These are phyloP conservation scores for Plantago lanceolata DNA, from an alignment of 305 asterid species.

Conservation along the genomic window DNA sequence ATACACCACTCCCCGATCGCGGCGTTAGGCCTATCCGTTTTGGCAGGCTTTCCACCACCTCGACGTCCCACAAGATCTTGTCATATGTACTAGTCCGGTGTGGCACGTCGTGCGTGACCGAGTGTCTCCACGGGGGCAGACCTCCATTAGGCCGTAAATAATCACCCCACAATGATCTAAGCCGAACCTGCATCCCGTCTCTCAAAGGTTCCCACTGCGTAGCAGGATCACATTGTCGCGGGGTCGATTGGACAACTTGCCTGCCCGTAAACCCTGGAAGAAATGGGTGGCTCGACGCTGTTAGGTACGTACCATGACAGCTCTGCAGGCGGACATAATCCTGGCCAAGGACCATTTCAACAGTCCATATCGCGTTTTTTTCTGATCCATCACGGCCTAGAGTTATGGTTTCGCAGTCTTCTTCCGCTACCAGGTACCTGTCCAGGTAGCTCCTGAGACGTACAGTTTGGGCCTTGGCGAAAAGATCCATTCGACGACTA, in stretches of 20 bases:
- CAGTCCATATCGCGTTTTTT: conserved; percentile 46
- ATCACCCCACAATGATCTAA: conserved; percentile 54
- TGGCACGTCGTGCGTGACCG: conserved; percentile 51
- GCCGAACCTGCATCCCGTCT: conserved; percentile 56
- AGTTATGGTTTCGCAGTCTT: conserved; percentile 40
- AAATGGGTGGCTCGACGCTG: conserved; percentile 54
- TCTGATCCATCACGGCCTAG: conserved; percentile 42
- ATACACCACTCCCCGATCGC: conserved; percentile 17
- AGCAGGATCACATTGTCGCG: conserved; percentile 39
- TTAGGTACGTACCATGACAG: conserved; percentile 58
- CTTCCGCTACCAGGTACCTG: conserved; percentile 60
- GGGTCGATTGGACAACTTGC: conserved; percentile 47
- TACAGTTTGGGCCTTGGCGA: conserved; percentile 43
- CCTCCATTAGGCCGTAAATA: conserved; percentile 57
- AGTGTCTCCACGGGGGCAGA: conserved; percentile 62
- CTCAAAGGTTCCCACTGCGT: conserved; percentile 65
- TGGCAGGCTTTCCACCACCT: conserved; percentile 40
- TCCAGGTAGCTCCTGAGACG: conserved; percentile 57
- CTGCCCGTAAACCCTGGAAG: conserved; percentile 52
- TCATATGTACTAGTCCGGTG: conserved; percentile 35
- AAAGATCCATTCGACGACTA: conserved; percentile 53
- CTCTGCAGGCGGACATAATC: conserved; percentile 45
- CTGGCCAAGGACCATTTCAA: conserved; percentile 41
- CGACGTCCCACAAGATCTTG: conserved; percentile 58
- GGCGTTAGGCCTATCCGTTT: conserved; percentile 10